Percentiles rank a stretch among this genome's conserved stretches.
Conservation (phyloP, 352 stramenopile genomes). For the Globisporangium recalcitrans region DNA sequence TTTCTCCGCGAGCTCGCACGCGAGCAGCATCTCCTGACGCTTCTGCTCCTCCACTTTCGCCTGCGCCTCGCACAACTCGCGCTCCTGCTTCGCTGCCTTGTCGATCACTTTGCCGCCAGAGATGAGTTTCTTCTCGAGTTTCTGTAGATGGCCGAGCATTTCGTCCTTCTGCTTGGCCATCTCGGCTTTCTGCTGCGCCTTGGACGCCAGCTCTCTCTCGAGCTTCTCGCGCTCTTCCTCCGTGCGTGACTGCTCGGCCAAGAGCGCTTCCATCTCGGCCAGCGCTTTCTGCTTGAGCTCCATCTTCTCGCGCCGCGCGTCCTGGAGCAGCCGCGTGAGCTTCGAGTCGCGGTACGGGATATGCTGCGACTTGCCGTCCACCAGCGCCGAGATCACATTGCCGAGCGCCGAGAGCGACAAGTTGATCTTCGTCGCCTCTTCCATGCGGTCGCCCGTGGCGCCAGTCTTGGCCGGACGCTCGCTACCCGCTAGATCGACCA, state of each 20-base stretch:
- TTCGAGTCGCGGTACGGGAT: conserved; percentile 88
- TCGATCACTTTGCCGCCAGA: conserved; percentile 92
- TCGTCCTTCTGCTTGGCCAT: conserved; percentile 86
- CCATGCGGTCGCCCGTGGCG: conserved; percentile 59
- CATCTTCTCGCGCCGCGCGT: conserved; percentile 67
- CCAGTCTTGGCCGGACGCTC: conserved; percentile 76
- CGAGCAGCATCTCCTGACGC: conserved; percentile 75
- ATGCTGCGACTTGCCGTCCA: conserved; percentile 58
- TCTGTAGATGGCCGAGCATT: conserved; percentile 87
- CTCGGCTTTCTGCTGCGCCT: conserved; percentile 77
- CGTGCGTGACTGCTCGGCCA: conserved; percentile 82
- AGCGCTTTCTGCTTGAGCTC: conserved; percentile 69
- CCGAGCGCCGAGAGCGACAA: conserved; percentile 57
- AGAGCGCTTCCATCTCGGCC: conserved; percentile 76
- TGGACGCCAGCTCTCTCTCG: conserved; percentile 76
- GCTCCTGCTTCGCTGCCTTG: conserved; percentile 92
- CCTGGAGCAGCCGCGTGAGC: conserved; percentile 82
- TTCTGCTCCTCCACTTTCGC: conserved; percentile 85
- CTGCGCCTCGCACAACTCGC: conserved; percentile 86
- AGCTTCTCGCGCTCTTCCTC: conserved; percentile 87
- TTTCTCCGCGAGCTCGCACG: conserved; percentile 89
- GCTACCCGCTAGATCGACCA: conserved; percentile 82
- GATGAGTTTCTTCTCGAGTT: conserved; percentile 79
- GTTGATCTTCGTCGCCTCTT: conserved; percentile 84
- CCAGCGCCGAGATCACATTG: conserved; percentile 85